These are phyloP conservation scores for Xylaria venustula DNA, from an alignment of 495 filamentous ascomycete species.

Conservation along the genomic window DNA sequence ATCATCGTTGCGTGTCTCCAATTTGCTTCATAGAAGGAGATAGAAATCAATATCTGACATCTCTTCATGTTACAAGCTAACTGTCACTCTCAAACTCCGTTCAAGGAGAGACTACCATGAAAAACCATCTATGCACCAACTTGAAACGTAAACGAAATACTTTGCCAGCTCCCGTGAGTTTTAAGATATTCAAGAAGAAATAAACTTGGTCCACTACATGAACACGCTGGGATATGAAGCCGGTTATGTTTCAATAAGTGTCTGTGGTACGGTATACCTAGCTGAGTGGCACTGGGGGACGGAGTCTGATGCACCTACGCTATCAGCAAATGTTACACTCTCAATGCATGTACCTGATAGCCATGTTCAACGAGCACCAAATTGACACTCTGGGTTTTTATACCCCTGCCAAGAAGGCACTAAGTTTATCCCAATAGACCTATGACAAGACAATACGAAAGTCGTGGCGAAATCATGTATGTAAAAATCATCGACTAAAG, in stretches of 20 bases:
- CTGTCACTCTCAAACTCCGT: no score
- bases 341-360: no score
- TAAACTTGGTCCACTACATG: background rate
- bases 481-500: background rate
- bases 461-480: no score
- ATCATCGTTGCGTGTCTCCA: no score
- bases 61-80: background rate
- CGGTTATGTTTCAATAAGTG: background rate
- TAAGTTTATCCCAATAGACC: background rate
- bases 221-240: background rate
- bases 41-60: background rate
- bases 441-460: no score
- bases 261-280: background rate
- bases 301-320: background rate
- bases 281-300: background rate
- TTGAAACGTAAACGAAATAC: background rate
- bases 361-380: no score
- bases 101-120: no score
- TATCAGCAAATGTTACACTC: background rate
- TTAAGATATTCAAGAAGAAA: background rate
- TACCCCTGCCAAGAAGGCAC: background rate
- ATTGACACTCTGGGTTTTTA: no score
- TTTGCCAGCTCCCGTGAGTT: background rate
- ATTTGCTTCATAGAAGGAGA: background rate
- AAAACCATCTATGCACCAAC: no score